A percentile compares a stretch with the other conserved stretches of the same genome.
Conservation (phyloP, 495 filamentous ascomycete species). For the Xylaria castorea region DNA sequence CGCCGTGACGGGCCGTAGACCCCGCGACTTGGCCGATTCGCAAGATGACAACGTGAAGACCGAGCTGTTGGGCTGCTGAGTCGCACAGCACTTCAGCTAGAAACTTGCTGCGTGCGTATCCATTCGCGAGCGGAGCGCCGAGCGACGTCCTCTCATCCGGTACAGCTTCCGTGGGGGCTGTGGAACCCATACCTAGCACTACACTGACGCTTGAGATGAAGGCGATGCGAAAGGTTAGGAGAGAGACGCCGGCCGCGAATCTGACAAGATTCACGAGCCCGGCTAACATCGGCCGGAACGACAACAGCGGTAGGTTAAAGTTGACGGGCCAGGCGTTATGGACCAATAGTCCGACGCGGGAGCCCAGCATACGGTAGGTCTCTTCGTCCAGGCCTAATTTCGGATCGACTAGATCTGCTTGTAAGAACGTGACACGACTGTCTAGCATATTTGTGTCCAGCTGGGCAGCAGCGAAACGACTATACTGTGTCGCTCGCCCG, state of each 20-base stretch:
- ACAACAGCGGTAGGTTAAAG: constrained; percentile 61
- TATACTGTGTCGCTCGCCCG: constrained; percentile 33
- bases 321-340: constrained; percentile 70
- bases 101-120: constrained; percentile 64
- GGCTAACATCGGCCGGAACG: constrained; percentile 58
- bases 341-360: constrained; percentile 46
- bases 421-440: constrained; percentile 52
- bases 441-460: not conserved
- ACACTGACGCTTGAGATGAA: constrained; percentile 57
- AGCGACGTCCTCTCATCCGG: constrained; percentile 36
- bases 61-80: constrained; percentile 39
- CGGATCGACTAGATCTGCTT: constrained; percentile 50
- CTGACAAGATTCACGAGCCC: constrained; percentile 54
- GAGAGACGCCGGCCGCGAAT: constrained; percentile 40
- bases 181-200: constrained; percentile 37
- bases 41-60: constrained; percentile 48
- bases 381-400: constrained; percentile 49
- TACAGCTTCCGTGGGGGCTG: constrained; percentile 43
- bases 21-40: constrained; percentile 66
- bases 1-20: constrained; percentile 33
- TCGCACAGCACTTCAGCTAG: constrained; percentile 58
- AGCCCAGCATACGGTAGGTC: constrained; percentile 39
- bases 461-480: constrained; percentile 36
- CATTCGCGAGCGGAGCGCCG: constrained; percentile 31
- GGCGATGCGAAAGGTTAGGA: constrained; percentile 37